A percentile compares a stretch with the other conserved stretches of the same genome.
Conservation (phyloP, 768 basidiomycete species). For the Amanita muscaria region DNA sequence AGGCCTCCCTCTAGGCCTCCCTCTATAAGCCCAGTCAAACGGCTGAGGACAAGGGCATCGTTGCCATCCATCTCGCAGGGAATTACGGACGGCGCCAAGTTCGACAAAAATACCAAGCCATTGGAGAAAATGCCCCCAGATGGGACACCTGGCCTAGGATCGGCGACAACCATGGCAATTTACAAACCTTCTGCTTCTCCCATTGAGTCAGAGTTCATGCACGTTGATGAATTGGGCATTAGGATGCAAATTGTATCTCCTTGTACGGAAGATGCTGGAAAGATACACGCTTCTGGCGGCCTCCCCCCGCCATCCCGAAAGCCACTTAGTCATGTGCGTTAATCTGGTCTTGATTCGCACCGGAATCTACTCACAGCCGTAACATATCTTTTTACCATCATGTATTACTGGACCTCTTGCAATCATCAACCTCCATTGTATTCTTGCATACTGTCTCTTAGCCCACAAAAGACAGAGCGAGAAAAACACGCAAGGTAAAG, state of each 20-base stretch:
- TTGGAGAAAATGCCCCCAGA: constrained; percentile 18
- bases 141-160: constrained; percentile 44
- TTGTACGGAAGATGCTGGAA: constrained; percentile 14
- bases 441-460: constrained; percentile 25
- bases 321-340: constrained; percentile 83
- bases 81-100: constrained; percentile 10
- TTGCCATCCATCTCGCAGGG: constrained; percentile 29
- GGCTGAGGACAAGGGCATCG: constrained; percentile 24
- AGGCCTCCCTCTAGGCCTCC: constrained; percentile 13
- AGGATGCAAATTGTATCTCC: constrained; percentile 20
- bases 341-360: constrained; percentile 49
- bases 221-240: constrained; percentile 42
- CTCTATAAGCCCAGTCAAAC: constrained; percentile 8
- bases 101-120: constrained; percentile 7
- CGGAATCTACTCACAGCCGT: constrained; percentile 38
- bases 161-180: constrained; percentile 69
- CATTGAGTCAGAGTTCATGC: constrained; percentile 36
- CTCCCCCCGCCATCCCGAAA: constrained; percentile 44
- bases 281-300: constrained; percentile 19
- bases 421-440: constrained; percentile 17
- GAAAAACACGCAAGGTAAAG: constrained; percentile 52
- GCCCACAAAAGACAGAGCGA: constrained; percentile 70
- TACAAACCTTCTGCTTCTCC: constrained; percentile 41
- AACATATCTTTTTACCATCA: constrained; percentile 18
- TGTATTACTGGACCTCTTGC: constrained; percentile 22